Conservation (phyloP, 2,329 filamentous ascomycete species). For the Cladophialophora exuberans region DNA sequence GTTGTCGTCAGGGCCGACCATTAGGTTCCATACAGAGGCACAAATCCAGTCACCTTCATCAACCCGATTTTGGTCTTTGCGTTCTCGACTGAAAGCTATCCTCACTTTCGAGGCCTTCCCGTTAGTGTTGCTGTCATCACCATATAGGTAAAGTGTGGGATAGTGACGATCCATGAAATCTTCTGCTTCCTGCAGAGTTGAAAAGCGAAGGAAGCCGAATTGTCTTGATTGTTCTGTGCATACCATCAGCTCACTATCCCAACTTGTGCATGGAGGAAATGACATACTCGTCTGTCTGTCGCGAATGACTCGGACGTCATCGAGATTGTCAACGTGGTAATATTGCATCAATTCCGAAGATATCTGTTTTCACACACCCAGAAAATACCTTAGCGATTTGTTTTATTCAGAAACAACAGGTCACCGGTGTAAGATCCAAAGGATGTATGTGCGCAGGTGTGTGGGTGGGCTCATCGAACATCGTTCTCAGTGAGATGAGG, state of each 20-base stretch:
- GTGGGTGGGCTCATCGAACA: slow-evolving; percentile 48
- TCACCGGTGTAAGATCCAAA: slow-evolving; percentile 18
- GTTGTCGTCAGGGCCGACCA: not conserved
- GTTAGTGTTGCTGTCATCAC: slow-evolving; percentile 40
- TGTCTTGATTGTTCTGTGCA: slow-evolving; percentile 58
- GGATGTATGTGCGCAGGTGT: slow-evolving; percentile 25
- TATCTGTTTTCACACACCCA: slow-evolving; percentile 52
- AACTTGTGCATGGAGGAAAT: slow-evolving; percentile 3
- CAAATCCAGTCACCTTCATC: slow-evolving; percentile 62
- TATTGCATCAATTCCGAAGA: slow-evolving; percentile 57
- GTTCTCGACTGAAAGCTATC: slow-evolving; percentile 58
- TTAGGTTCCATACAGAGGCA: slow-evolving; percentile 29
- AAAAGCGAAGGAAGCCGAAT: slow-evolving; percentile 61
- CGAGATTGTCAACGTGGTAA: slow-evolving; percentile 56
- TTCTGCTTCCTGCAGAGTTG: slow-evolving; percentile 52
- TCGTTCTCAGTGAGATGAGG: slow-evolving; percentile 55
- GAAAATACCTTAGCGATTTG: slow-evolving; percentile 29
- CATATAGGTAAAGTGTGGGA: slow-evolving; percentile 55
- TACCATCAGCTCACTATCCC: not conserved
- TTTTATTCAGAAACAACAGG: slow-evolving; percentile 23
- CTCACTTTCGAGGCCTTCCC: slow-evolving; percentile 50
- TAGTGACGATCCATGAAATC: slow-evolving; percentile 58
- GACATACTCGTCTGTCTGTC: slow-evolving; percentile 59
- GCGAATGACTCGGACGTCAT: slow-evolving; percentile 61
- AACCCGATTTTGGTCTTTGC: slow-evolving; percentile 53